phyloP scores from a whole-genome alignment of 2,329 filamentous ascomycete species.

The Neopestalotiopsis sp. region DNA sequence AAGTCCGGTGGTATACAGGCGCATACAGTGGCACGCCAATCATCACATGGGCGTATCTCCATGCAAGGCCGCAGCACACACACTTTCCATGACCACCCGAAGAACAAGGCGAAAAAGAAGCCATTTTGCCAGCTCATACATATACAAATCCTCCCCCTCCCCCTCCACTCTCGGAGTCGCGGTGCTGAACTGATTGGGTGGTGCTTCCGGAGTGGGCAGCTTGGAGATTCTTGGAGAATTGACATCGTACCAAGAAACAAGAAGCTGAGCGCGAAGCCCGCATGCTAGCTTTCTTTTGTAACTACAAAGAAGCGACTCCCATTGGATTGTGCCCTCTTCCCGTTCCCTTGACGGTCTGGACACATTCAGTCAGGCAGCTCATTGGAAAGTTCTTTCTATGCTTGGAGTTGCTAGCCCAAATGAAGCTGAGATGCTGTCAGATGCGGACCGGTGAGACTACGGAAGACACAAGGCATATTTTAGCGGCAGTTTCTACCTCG shows the following conservation, averaged over 20 bases:
- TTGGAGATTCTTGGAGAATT: neutral
- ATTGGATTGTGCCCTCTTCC: neutral
- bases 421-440: too few species aligned
- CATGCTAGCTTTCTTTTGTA: neutral
- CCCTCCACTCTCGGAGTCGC: neutral
- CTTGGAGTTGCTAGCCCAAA: too few species aligned
- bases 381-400: neutral
- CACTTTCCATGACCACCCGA: too few species aligned
- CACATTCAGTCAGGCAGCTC: neutral
- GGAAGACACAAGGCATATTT: too few species aligned
- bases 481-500: too few species aligned
- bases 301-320: neutral
- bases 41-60: neutral
- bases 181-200: neutral
- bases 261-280: neutral
- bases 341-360: neutral
- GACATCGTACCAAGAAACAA: neutral
- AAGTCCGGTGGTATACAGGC: neutral
- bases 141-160: too few species aligned
- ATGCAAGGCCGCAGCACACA: neutral
- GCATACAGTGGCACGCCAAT: neutral
- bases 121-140: too few species aligned
- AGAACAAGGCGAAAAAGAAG: too few species aligned
- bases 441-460: too few species aligned
- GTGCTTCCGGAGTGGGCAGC: neutral